Conservation (phyloP, 768 basidiomycete species). For the Cubamyces sp. region DNA sequence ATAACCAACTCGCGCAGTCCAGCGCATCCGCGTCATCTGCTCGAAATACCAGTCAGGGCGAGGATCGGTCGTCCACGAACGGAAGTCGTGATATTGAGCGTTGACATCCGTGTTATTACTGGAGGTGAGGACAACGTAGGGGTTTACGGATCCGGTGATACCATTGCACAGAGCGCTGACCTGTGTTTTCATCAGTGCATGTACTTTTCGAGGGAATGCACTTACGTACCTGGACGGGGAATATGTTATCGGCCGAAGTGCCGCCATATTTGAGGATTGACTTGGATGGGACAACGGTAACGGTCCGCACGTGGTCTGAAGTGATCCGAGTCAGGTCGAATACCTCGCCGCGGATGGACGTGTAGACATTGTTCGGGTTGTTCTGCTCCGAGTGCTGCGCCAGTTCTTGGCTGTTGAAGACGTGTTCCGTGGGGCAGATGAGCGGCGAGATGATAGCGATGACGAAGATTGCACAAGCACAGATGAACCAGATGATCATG, state of each 20-base stretch:
- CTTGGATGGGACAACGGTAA: conserved; percentile 77
- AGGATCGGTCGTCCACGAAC: conserved; percentile 82
- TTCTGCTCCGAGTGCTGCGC: conserved; percentile 64
- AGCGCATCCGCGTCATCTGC: conserved; percentile 91
- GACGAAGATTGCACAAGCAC: conserved; percentile 87
- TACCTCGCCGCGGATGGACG: conserved; percentile 89
- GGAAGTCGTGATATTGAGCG: conserved; percentile 94
- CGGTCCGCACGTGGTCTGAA: conserved; percentile 63
- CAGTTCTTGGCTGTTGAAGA: conserved; percentile 82
- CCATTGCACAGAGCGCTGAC: conserved; percentile 94
- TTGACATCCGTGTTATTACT: conserved; percentile 78
- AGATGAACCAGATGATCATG: conserved; percentile 94
- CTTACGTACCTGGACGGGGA: conserved; percentile 84
- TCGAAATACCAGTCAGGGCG: conserved; percentile 99
- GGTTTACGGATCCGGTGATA: conserved; percentile 72
- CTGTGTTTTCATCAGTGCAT: conserved; percentile 40
- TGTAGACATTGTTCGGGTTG: conserved; percentile 76
- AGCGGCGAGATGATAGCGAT: conserved; percentile 85
- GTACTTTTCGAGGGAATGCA: background rate
- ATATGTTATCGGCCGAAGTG: conserved; percentile 67
- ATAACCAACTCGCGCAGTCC: conserved; percentile 86
- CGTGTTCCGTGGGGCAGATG: conserved; percentile 94
- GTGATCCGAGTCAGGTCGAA: conserved; percentile 82
- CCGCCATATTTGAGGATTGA: conserved; percentile 86
- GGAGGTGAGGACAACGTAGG: conserved; percentile 75